Base-by-base conservation (phyloP, 306 rosid species). In the Datisca glomerata region DNA sequence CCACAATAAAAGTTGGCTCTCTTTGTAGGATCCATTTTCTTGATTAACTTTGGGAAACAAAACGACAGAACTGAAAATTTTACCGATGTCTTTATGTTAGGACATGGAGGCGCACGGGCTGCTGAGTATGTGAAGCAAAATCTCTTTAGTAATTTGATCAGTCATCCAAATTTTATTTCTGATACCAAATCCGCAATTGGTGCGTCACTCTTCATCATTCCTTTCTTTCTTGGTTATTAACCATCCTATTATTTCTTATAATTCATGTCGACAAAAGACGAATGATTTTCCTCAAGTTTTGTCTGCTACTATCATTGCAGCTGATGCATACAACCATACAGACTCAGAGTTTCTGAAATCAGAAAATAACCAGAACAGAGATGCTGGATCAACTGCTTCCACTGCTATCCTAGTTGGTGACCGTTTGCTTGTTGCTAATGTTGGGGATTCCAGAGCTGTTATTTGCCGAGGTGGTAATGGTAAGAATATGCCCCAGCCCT, bases 331-430 rank as follows among this genome's bases (percentile, higher is more conserved):
- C 61, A 86, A 66, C 66, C 93, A 71, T 28, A 86, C 94, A 43
- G 96, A 86, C 63, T 71, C 86, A 2, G 94, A 86, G 63, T 79
- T 82, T 67, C 78, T 86, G 72, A 86, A 86, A 69, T 79, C 81
- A 7, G 96, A 86, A 59, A 82, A 86, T 55, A 71, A 40, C 38
- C 93, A 86, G 55, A 74, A 79, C 57, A 71, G 86, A 56, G 96
- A 86, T 60, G 96, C 96, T 47, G 96, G 96, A 31, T 86, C 96
- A 47, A 86, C 96, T 59, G 96, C 96, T 56, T 86, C 96, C 61
- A 86, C 94, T 54, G 96, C 96, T 32, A 79, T 86, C 55, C 67
- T 86, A 33, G 96, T 86, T 53, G 96, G 96, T 49, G 85, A 86
- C 16, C 96, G 94, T 22, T 71, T 86, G 71, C 93, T 86, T 48